A percentile compares a stretch with the other conserved stretches of the same genome.
Conservation (phyloP, 768 basidiomycete species). For the Jaapia argillacea region DNA sequence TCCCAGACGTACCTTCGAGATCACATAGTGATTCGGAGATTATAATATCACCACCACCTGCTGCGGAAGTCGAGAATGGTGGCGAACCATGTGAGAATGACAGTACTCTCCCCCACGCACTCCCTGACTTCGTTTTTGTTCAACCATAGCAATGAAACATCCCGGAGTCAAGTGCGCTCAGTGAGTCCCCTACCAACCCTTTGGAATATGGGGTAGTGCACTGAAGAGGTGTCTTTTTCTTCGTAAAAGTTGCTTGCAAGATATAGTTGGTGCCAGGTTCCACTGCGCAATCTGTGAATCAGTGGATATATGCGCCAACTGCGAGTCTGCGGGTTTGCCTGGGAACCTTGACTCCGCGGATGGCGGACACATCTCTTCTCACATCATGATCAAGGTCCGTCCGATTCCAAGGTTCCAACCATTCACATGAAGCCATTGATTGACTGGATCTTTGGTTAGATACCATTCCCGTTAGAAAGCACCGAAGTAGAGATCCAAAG, state of each 20-base stretch:
- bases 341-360: constrained; percentile 72
- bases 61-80: constrained; percentile 26
- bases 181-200: constrained; percentile 33
- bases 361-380: constrained; percentile 72
- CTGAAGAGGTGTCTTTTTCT: too few relatives aligned
- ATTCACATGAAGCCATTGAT: not conserved
- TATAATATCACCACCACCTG: constrained; percentile 9
- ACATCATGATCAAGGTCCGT: constrained; percentile 88
- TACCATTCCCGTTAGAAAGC: constrained; percentile 73
- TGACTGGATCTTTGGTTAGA: too few relatives aligned
- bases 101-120: not conserved
- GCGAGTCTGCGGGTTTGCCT: constrained; percentile 78
- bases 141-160: constrained; percentile 55
- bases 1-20: constrained; percentile 52
- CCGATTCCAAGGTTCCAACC: not conserved
- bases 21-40: constrained; percentile 30
- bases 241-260: constrained; percentile 57
- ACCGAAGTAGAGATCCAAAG: constrained; percentile 71
- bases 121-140: constrained; percentile 3
- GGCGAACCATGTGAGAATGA: constrained; percentile 56
- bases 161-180: constrained; percentile 80
- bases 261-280: constrained; percentile 87
- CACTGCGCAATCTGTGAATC: constrained; percentile 86
- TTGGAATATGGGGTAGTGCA: not conserved
- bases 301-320: constrained; percentile 80